phyloP scores from a whole-genome alignment of 176 grass and related monocot genomes.

The Elymus sibiricus region DNA sequence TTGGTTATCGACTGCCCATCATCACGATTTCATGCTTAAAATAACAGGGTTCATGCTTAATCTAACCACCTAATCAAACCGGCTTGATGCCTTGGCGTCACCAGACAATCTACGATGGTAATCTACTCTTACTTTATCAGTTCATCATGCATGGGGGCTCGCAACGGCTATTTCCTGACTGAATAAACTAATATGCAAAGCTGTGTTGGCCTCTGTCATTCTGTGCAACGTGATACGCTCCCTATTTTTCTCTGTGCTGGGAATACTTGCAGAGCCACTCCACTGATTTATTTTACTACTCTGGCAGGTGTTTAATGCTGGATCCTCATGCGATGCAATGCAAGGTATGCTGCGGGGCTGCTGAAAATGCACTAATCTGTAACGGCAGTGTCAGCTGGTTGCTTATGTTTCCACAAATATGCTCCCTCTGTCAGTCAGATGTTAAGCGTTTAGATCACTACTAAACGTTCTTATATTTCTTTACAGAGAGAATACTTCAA shows the following conservation, averaged over 20 bases:
- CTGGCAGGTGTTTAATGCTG: background rate
- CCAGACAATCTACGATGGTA: background rate
- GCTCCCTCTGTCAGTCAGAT: no score
- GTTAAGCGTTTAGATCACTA: no score
- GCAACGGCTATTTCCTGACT: conserved; percentile 38
- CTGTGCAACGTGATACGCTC: background rate
- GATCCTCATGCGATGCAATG: background rate
- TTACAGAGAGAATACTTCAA: background rate
- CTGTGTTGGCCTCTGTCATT: background rate
- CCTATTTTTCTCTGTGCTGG: background rate
- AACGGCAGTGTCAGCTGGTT: background rate
- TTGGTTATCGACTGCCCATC: background rate
- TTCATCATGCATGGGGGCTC: conserved; percentile 9
- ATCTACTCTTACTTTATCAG: background rate
- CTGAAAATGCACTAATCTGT: background rate
- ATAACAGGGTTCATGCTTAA: background rate
- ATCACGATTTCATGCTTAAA: background rate
- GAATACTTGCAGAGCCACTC: background rate
- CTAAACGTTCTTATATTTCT: no score
- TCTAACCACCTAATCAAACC: background rate
- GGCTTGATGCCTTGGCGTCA: background rate
- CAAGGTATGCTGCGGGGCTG: background rate
- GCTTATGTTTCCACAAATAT: background rate
- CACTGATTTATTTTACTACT: background rate
- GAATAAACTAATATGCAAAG: background rate